A percentile compares a stretch with the other conserved stretches of the same genome.
phyloP scores from a whole-genome alignment of 2,329 filamentous ascomycete species.

The Talaromyces sp. region DNA sequence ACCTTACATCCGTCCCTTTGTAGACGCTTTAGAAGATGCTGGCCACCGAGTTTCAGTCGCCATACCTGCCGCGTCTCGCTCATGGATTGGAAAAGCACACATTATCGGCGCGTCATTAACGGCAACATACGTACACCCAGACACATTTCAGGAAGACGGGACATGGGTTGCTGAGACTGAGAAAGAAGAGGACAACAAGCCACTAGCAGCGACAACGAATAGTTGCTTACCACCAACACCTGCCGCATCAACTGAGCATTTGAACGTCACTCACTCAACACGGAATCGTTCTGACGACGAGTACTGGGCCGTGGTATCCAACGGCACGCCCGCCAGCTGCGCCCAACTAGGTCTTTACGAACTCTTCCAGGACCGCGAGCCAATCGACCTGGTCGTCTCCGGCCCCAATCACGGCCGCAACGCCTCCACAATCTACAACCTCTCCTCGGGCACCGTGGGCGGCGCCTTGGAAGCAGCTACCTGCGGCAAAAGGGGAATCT shows the following conservation, averaged over 20 bases:
- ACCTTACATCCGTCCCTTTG: constrained; percentile 68
- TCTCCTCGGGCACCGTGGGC: constrained; percentile 70
- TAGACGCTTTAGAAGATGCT: constrained; percentile 61
- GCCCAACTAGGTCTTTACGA: constrained; percentile 73
- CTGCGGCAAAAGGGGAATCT: constrained; percentile 64
- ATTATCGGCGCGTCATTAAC: constrained; percentile 80
- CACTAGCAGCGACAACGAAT: not conserved
- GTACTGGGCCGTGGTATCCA: constrained; percentile 66
- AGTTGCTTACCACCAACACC: constrained; percentile 4
- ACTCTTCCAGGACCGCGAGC: constrained; percentile 63
- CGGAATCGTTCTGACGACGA: not conserved
- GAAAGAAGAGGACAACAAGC: not conserved
- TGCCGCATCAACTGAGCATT: constrained; percentile 8
- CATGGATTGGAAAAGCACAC: constrained; percentile 95
- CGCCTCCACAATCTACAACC: constrained; percentile 69
- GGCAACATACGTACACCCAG: constrained; percentile 69
- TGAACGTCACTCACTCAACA: not conserved
- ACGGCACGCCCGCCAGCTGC: constrained; percentile 71
- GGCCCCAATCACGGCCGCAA: constrained; percentile 77
- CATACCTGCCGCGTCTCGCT: constrained; percentile 79
- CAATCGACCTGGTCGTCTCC: constrained; percentile 67
- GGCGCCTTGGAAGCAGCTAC: constrained; percentile 69
- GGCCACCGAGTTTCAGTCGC: constrained; percentile 83
- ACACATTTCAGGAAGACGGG: constrained; percentile 52
- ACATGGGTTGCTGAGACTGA: constrained; percentile 36